phyloP scores from a whole-genome alignment of 768 basidiomycete genomes.

The Xerocomellus dryophilus region DNA sequence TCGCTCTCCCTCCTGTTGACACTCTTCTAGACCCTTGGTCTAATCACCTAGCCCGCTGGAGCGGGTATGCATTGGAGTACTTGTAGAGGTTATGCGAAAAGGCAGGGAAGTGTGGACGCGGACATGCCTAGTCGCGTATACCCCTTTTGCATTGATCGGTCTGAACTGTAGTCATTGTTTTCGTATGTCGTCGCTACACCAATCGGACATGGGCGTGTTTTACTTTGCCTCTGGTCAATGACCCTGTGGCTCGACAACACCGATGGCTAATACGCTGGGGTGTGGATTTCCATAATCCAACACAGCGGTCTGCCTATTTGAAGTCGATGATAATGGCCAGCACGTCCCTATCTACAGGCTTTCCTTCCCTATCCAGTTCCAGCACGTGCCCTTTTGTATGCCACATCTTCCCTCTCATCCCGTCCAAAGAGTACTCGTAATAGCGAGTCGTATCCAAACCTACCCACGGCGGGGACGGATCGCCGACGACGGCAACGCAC shows the following conservation, averaged over 20 bases:
- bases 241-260: neutral
- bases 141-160: neutral
- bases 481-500: conserved; percentile 13
- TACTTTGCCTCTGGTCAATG: neutral
- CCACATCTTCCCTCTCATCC: conserved; percentile 14
- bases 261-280: neutral
- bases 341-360: neutral
- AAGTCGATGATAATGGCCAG: conserved; percentile 14
- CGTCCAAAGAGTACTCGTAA: conserved; percentile 12
- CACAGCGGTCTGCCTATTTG: neutral
- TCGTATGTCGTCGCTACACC: neutral
- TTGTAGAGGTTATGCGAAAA: neutral
- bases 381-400: conserved; percentile 2
- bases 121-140: conserved; percentile 2
- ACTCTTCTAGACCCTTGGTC: neutral
- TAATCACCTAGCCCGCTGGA: neutral
- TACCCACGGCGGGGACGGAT: conserved; percentile 6
- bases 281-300: neutral
- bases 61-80: neutral
- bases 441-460: neutral
- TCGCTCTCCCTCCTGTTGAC: neutral
- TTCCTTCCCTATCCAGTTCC: neutral
- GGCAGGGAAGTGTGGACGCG: neutral
- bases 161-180: neutral
- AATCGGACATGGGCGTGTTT: neutral